Conservation (phyloP, 2,329 filamentous ascomycete genomes). For the Epicoccum sorghinum region DNA sequence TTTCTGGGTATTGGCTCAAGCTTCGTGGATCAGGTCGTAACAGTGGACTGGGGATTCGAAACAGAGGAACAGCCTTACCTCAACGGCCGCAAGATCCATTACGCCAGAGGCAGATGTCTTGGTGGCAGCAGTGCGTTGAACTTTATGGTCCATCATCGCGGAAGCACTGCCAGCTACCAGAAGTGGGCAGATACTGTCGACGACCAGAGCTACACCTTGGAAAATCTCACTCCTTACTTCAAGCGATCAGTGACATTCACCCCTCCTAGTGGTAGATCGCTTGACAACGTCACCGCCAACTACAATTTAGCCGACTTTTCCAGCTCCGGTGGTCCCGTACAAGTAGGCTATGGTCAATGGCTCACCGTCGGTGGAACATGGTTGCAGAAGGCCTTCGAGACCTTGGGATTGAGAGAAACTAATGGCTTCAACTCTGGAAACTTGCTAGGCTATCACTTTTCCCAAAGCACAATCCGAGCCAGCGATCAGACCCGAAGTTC, state of each 20-base stretch:
- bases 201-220: constrained; percentile 38
- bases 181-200: constrained; percentile 38
- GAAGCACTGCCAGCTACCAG: constrained; percentile 24
- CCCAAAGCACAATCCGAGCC: constrained; percentile 12
- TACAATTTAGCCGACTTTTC: not conserved
- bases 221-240: constrained; percentile 36
- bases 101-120: constrained; percentile 39
- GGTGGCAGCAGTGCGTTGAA: constrained; percentile 36
- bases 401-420: not conserved
- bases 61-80: constrained; percentile 33
- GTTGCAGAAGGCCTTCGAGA: not conserved
- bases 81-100: constrained; percentile 27
- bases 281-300: constrained; percentile 5
- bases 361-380: not conserved
- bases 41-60: constrained; percentile 40
- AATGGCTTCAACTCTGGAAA: constrained; percentile 5
- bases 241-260: constrained; percentile 40
- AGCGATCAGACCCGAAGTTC: constrained; percentile 4
- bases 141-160: constrained; percentile 33
- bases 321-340: not conserved
- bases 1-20: constrained; percentile 25
- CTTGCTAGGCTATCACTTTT: constrained; percentile 9
- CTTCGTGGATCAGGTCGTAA: constrained; percentile 22
- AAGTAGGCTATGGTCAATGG: not conserved
- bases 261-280: constrained; percentile 17